These are phyloP conservation scores for Tylopilus subfusipes DNA, from an alignment of 768 basidiomycete genomes.

Conservation along the genomic window DNA sequence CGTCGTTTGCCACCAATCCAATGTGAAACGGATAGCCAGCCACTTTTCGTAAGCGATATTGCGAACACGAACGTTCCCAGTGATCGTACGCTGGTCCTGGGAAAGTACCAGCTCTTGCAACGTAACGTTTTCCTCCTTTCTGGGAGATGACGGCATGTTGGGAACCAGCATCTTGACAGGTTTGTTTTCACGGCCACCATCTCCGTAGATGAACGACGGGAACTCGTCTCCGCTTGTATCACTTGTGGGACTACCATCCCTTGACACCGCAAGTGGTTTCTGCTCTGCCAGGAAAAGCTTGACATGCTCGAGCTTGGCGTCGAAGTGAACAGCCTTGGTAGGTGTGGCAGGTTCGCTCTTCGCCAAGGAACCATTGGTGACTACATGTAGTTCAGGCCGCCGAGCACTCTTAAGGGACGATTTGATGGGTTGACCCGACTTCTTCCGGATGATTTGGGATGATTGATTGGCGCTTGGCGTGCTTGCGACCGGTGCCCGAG, in stretches of 20 bases:
- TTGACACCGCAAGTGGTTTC: constrained; percentile 88
- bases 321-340: constrained; percentile 90
- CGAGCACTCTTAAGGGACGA: constrained; percentile 79
- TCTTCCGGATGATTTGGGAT: constrained; percentile 67
- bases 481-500: neutral
- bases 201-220: constrained; percentile 63
- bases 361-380: constrained; percentile 45
- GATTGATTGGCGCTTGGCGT: constrained; percentile 1
- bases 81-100: constrained; percentile 50
- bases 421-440: constrained; percentile 91
- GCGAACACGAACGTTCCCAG: constrained; percentile 74
- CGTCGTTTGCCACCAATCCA: constrained; percentile 95
- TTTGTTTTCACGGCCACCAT: constrained; percentile 31
- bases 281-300: constrained; percentile 94
- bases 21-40: constrained; percentile 86
- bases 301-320: constrained; percentile 87
- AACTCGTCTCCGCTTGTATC: constrained; percentile 83
- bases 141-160: constrained; percentile 56
- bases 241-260: constrained; percentile 84
- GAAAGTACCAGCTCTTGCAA: constrained; percentile 56
- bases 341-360: constrained; percentile 85
- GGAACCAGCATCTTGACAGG: constrained; percentile 57
- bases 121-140: constrained; percentile 43
- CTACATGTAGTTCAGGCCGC: constrained; percentile 50
- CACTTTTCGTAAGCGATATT: constrained; percentile 88